Evolutionary conservation across 192 early-diverging fungal genomes (phyloP), one percentile per base, ranked within the genome.

Genomic region (Rhizoclosmatium globosum): DNA sequence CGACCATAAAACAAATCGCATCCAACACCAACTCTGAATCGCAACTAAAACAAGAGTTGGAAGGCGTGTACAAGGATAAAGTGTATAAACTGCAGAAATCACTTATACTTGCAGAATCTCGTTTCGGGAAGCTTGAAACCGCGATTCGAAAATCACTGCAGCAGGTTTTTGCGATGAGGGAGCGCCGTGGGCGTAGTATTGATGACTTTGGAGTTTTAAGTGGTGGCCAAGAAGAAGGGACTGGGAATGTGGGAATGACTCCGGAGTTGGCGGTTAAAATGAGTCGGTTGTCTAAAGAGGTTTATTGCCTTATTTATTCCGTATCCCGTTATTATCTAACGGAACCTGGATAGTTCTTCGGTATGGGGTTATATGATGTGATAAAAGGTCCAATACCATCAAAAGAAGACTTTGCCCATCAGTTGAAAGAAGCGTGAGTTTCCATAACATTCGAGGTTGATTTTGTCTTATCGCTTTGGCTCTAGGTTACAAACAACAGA

Each of bases 231-330:
- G 31, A 31, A 31, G 31, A 64, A 64, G 39, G 39, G 62, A 31
- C 0, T 9, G 53, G 19, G 53, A 56, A n/a, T 56, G 19, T 21
- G 9, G 23, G 19, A 19, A 62, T 62, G 7, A 19, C 60, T 6
- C 60, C 60, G 60, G 60, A 62, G 4, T 21, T 62, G 9, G 60
- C 60, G 9, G 60, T 62, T 9, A 23, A 68, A 45, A 68, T 68
- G 66, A 46, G 66, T 43, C 42, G 42, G 38, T 47, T 68, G 66
- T 68, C 66, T 17, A 68, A 68, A 21, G 66, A 68, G 66, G 66
- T 68, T 11, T 68, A 41, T 68, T 68, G 9, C 9, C 39, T 19
- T 17, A 43, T 47, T 68, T 68, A 13, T 64, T 9, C 15, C 17
- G 21, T n/a, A 9, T 19, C 44, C 15, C 6, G 3, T 45, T 6